Conservation (phyloP, 2,329 filamentous ascomycete genomes). For the Cladosporium colombiae region DNA sequence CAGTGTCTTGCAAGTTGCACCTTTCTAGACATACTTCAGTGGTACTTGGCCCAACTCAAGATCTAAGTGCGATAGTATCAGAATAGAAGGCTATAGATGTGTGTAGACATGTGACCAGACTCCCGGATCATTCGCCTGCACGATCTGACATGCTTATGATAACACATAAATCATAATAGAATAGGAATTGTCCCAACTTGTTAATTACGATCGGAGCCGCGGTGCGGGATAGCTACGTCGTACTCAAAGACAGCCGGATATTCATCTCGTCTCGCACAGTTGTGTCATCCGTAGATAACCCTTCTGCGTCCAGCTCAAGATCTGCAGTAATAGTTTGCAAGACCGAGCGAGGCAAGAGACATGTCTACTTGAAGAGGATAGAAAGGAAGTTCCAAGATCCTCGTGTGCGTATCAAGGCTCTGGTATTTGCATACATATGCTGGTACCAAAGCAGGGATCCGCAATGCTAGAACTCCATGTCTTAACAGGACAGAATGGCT, state of each 20-base stretch:
- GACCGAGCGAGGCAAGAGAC: slow-evolving; percentile 23
- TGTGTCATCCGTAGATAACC: neutral
- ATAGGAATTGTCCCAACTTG: slow-evolving; percentile 17
- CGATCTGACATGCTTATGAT: neutral
- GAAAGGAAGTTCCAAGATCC: neutral
- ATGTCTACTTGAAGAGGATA: neutral
- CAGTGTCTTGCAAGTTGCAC: neutral
- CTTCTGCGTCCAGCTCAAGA: slow-evolving; percentile 22
- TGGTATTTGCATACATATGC: slow-evolving; percentile 5
- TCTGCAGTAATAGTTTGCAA: slow-evolving; percentile 17
- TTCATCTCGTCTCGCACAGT: slow-evolving; percentile 21
- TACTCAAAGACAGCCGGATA: slow-evolving; percentile 23
- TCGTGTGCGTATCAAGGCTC: neutral
- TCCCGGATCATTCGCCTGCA: neutral
- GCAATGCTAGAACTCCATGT: neutral
- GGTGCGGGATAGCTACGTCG: slow-evolving; percentile 20
- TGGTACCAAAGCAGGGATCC: neutral
- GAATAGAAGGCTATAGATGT: neutral
- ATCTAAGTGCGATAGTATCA: neutral
- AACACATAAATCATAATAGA: neutral
- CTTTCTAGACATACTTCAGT: neutral
- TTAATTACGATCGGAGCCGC: slow-evolving; percentile 22
- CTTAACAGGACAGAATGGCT: neutral
- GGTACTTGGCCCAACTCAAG: neutral
- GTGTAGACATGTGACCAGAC: neutral